Evolutionary conservation across 129 eudicot species (phyloP), one percentile per base, ranked within the genome.

Genomic region (Artemisia argyi): DNA sequence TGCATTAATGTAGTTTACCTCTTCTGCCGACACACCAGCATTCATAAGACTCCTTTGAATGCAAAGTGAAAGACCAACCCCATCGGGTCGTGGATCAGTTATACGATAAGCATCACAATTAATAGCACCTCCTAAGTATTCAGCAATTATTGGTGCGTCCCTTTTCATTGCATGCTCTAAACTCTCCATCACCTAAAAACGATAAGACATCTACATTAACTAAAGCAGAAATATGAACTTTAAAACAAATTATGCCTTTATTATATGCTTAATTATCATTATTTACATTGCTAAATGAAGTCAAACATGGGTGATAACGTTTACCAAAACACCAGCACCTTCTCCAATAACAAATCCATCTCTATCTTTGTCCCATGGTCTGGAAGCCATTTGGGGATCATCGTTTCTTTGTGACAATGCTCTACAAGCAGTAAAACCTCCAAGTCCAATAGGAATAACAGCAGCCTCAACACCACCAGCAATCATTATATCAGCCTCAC

Each of bases 21-120:
- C 97, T 65, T 91, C 95, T n/a, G 84, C 81, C 15, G 95, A 85
- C 60, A 91, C 95, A 55, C 95, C 97, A 63, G 86, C 95, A 85
- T 88, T 82, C 55, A 79, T 73, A 68, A 91, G 89, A 72, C 89
- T 66, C 65, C 81, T 82, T 16, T 61, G 79, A 60, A 88, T 85
- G 75, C 97, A 91, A 35, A 87, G 71, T 56, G 92, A 83, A 54
- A 91, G 88, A 69, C 90, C 91, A 71, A 91, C 88, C 61, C 97
- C 95, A 84, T 91, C 92, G 26, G 86, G 54, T 68, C 95, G 79
- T 30, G 97, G 97, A 50, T 78, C 87, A 16, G 90, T 91, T 85
- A 91, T 80, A 75, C 88, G 97, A 85, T 85, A 82, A 69, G 97
- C 97, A 83, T 91, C 97, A 73, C 97, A 91, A 62, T 83, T 91